Percentiles rank a stretch among this genome's conserved stretches.
Evolutionary conservation across 805 yeast genomes (phyloP).

Genomic region (Saccharomycopsis sp.): DNA sequence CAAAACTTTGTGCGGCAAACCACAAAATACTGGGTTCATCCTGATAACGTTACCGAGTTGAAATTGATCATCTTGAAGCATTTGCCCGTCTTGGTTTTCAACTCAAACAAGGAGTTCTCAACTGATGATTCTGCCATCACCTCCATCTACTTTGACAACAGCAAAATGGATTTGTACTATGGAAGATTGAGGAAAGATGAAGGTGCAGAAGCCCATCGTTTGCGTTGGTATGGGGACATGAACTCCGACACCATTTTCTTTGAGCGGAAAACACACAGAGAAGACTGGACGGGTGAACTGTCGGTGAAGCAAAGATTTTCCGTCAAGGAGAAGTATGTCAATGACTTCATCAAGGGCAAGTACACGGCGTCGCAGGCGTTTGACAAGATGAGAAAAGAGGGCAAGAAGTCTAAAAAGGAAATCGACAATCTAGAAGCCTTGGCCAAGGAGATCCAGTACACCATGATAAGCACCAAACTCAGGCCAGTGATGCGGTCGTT

Average conservation of each 20-base stretch:
- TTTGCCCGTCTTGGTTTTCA: slow-evolving; percentile 93
- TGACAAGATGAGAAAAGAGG: slow-evolving; percentile 87
- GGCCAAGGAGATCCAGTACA: slow-evolving; percentile 88
- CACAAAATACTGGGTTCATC: slow-evolving; percentile 98
- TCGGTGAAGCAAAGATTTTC: slow-evolving; percentile 97
- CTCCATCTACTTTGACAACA: slow-evolving; percentile 90
- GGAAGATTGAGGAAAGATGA: slow-evolving; percentile 94
- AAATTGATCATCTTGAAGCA: slow-evolving; percentile 89
- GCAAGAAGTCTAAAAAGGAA: slow-evolving; percentile 78
- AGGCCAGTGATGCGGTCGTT: slow-evolving; percentile 95
- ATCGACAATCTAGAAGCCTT: slow-evolving; percentile 86
- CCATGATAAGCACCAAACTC: slow-evolving; percentile 71
- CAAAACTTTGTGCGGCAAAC: slow-evolving; percentile 98
- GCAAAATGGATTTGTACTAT: slow-evolving; percentile 79
- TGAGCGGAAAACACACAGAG: slow-evolving; percentile 96
- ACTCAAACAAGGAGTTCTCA: slow-evolving; percentile 92
- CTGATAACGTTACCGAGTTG: slow-evolving; percentile 94
- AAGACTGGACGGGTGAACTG: slow-evolving; percentile 99
- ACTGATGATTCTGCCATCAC: slow-evolving; percentile 93
- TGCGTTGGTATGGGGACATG: slow-evolving; percentile 99
- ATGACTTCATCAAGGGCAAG: slow-evolving; percentile 72
- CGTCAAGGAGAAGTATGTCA: slow-evolving; percentile 83
- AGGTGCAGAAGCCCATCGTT: slow-evolving; percentile 97
- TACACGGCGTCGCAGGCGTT: slow-evolving; percentile 85
- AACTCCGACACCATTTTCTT: slow-evolving; percentile 82